Evolutionary conservation across 2,329 filamentous ascomycete genomes (phyloP).

Genomic region (Beauveria varroae): DNA sequence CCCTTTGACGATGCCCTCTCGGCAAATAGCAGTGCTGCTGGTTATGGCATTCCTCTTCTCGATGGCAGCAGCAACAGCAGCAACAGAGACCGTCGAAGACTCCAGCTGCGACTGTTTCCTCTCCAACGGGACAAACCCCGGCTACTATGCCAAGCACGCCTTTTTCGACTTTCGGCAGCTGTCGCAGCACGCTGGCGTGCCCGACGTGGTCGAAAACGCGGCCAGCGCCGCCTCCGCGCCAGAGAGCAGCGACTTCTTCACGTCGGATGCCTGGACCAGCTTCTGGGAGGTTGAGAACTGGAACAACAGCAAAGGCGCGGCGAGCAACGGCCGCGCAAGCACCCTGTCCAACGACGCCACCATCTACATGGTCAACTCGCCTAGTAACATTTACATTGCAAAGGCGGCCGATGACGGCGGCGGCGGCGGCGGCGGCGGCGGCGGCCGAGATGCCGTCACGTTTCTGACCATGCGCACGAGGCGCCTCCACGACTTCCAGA

Average conservation of each 20-base stretch:
- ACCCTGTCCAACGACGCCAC: slow-evolving; percentile 21
- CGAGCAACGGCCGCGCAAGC: background rate
- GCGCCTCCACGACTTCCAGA: slow-evolving; percentile 37
- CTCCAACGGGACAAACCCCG: slow-evolving; percentile 35
- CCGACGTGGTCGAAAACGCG: slow-evolving; percentile 23
- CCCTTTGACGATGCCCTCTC: background rate
- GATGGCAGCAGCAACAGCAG: background rate
- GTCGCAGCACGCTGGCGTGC: slow-evolving; percentile 28
- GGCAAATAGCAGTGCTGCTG: background rate
- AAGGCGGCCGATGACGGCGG: slow-evolving; percentile 23
- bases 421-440: slow-evolving; percentile 26
- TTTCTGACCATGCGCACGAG: slow-evolving; percentile 41
- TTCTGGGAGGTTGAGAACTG: slow-evolving; percentile 20
- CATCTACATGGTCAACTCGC: slow-evolving; percentile 33
- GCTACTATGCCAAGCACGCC: slow-evolving; percentile 37
- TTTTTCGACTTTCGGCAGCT: slow-evolving; percentile 45
- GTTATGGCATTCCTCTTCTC: background rate
- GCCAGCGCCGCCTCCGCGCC: slow-evolving; percentile 21
- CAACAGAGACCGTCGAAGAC: slow-evolving; percentile 18
- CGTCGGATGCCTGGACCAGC: slow-evolving; percentile 25
- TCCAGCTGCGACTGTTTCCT: slow-evolving; percentile 39
- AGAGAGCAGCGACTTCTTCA: slow-evolving; percentile 33
- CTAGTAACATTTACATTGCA: slow-evolving; percentile 40
- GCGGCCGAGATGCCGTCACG: slow-evolving; percentile 27
- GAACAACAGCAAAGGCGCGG: slow-evolving; percentile 15